Percentiles rank a stretch among this genome's conserved stretches.
phyloP scores from a whole-genome alignment of 306 rosid genomes.

The Amphicarpaea edgeworthii region DNA sequence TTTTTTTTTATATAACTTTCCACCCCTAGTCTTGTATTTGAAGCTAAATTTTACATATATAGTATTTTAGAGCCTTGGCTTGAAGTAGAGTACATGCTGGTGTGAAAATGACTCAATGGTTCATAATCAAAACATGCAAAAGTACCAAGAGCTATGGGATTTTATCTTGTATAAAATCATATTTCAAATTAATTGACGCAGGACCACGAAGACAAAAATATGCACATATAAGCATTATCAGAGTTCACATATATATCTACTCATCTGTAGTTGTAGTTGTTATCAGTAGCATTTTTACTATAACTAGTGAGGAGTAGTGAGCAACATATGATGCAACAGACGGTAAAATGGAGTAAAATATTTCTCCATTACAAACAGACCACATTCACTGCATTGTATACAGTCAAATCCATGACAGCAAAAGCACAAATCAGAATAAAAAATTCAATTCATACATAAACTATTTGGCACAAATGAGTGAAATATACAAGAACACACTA shows the following conservation, averaged over 20 bases:
- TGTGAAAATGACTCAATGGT: conserved; percentile 46
- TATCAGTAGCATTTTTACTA: conserved; percentile 33
- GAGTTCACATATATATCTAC: conserved; percentile 5
- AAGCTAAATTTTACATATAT: neutral
- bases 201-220: conserved; percentile 44
- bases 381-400: too few species aligned
- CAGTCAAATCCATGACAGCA: too few species aligned
- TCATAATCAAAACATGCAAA: conserved; percentile 27
- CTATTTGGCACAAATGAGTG: too few species aligned
- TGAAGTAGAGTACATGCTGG: conserved; percentile 26
- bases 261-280: neutral
- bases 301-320: too few species aligned
- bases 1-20: neutral
- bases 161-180: conserved; percentile 33
- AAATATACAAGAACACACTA: too few species aligned
- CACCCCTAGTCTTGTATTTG: neutral
- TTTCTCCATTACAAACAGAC: too few species aligned
- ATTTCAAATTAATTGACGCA: conserved; percentile 34
- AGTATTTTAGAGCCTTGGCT: neutral
- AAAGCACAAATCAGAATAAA: too few species aligned
- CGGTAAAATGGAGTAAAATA: too few species aligned
- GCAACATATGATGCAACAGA: too few species aligned
- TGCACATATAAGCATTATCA: conserved; percentile 18
- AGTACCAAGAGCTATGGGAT: conserved; percentile 37
- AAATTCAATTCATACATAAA: too few species aligned